These are phyloP conservation scores for Zangia roseola DNA, from an alignment of 768 basidiomycete genomes.

Conservation along the genomic window DNA sequence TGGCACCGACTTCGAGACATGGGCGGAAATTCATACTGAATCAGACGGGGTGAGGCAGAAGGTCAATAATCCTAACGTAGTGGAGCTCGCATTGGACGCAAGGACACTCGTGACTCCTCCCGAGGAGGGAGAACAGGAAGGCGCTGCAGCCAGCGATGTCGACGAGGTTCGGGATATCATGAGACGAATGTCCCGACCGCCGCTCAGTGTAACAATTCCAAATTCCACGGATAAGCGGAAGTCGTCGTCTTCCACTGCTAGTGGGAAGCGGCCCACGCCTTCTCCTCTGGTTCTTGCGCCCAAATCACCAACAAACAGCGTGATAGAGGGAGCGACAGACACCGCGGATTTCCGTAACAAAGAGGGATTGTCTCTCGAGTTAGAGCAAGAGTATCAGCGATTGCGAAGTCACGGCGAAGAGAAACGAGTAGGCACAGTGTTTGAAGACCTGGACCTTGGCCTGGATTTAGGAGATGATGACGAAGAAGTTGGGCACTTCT, in stretches of 20 bases:
- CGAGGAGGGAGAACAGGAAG: slow-evolving; percentile 26
- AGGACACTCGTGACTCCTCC: slow-evolving; percentile 32
- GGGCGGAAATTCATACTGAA: slow-evolving; percentile 52
- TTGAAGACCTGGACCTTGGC: slow-evolving; percentile 46
- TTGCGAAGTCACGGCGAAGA: slow-evolving; percentile 39
- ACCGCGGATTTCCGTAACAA: slow-evolving; percentile 8
- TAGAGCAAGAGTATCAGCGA: slow-evolving; percentile 29
- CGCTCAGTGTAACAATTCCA: slow-evolving; percentile 37
- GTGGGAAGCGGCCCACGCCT: slow-evolving; percentile 46
- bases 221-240: slow-evolving; percentile 38
- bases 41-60: slow-evolving; percentile 26
- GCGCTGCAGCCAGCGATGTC: slow-evolving; percentile 33
- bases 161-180: slow-evolving; percentile 37
- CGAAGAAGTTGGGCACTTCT: slow-evolving; percentile 36
- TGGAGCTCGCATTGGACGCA: slow-evolving; percentile 52
- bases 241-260: slow-evolving; percentile 35
- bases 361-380: slow-evolving; percentile 23
- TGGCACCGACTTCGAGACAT: slow-evolving; percentile 63
- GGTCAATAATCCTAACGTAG: slow-evolving; percentile 41
- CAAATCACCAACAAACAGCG: slow-evolving; percentile 30
- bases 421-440: slow-evolving; percentile 46
- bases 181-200: slow-evolving; percentile 39
- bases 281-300: slow-evolving; percentile 56
- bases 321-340: slow-evolving; percentile 27
- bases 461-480: slow-evolving; percentile 42